Evolutionary conservation across 2,329 filamentous ascomycete species (phyloP).

Genomic region (Fusarium kyushuense): DNA sequence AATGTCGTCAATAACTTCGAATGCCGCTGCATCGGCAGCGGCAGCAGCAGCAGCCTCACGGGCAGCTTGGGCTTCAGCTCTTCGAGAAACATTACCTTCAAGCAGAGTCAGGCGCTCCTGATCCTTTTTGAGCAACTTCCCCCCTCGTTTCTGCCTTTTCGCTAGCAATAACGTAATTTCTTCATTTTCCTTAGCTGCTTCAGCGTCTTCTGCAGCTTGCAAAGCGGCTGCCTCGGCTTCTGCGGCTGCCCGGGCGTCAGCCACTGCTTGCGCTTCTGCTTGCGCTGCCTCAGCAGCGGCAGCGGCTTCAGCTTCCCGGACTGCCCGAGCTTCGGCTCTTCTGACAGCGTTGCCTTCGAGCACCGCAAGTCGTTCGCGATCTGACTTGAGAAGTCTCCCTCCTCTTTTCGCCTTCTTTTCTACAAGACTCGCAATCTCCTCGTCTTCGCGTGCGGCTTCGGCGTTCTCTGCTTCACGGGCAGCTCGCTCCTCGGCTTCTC

Average conservation of each 20-base stretch:
- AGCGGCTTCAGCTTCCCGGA: conserved; percentile 20
- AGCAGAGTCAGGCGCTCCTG: conserved; percentile 40
- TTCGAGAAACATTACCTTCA: conserved; percentile 33
- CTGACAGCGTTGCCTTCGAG: conserved; percentile 43
- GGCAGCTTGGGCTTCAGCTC: conserved; percentile 34
- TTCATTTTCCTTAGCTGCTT: conserved; percentile 41
- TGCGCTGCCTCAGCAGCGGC: conserved; percentile 40
- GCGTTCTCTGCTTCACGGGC: conserved; percentile 43
- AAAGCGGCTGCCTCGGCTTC: conserved; percentile 41
- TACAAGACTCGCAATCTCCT: conserved; percentile 54
- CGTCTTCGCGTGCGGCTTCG: conserved; percentile 45
- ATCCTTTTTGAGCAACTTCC: conserved; percentile 42
- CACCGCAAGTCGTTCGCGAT: conserved; percentile 37
- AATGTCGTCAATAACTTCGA: conserved; percentile 16
- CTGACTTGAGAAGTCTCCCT: conserved; percentile 40
- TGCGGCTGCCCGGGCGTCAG: conserved; percentile 32
- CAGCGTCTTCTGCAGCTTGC: conserved; percentile 51
- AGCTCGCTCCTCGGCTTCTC: conserved; percentile 44
- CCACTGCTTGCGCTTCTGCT: conserved; percentile 26
- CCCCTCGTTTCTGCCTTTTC: conserved; percentile 42
- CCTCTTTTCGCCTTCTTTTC: conserved; percentile 54
- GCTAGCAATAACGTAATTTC: conserved; percentile 33
- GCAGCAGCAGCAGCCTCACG: conserved; percentile 33
- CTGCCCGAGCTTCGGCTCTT: conserved; percentile 45
- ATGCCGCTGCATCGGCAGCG: conserved; percentile 1